A percentile compares a stretch with the other conserved stretches of the same genome.
These are phyloP conservation scores for Ogataea nonfermentans DNA, from an alignment of 805 yeast species.

Conservation along the genomic window DNA sequence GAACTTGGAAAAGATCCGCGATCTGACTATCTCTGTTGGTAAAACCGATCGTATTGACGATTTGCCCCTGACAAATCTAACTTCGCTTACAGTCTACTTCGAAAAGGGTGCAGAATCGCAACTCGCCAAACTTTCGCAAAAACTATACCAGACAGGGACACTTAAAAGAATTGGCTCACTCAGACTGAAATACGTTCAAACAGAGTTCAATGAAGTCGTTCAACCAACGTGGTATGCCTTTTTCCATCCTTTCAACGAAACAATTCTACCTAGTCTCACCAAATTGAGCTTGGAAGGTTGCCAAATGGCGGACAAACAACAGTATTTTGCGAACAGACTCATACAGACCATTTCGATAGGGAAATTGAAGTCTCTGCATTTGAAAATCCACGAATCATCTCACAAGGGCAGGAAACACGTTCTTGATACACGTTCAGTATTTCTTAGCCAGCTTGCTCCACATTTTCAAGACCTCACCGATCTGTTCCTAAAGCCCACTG, in stretches of 20 bases:
- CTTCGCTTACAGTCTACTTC: slow-evolving; percentile 21
- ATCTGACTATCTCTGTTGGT: slow-evolving; percentile 12
- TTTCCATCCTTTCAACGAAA: slow-evolving; percentile 16
- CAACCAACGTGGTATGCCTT: slow-evolving; percentile 31
- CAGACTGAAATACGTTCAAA: slow-evolving; percentile 19
- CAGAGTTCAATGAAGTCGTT: slow-evolving; percentile 26
- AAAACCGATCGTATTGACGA: slow-evolving; percentile 3
- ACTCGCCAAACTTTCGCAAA: slow-evolving; percentile 12
- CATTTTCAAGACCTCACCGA: slow-evolving; percentile 17
- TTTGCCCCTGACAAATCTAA: slow-evolving; percentile 6
- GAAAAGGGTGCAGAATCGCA: slow-evolving; percentile 22
- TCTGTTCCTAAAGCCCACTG: slow-evolving; percentile 26
- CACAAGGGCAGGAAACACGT: slow-evolving; percentile 24
- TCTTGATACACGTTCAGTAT: slow-evolving; percentile 3
- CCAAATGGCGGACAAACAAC: slow-evolving; percentile 24
- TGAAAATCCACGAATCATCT: slow-evolving; percentile 28
- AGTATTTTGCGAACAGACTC: slow-evolving; percentile 5
- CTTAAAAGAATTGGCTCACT: slow-evolving; percentile 14
- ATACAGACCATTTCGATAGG: slow-evolving; percentile 9
- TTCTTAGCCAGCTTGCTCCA: slow-evolving; percentile 17
- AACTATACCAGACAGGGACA: slow-evolving; percentile 8
- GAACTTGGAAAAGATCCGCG: slow-evolving; percentile 2
- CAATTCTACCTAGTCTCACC: slow-evolving; percentile 11
- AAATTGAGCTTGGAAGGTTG: slow-evolving; percentile 24
- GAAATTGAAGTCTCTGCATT: slow-evolving; percentile 10